Evolutionary conservation across 108 stramenopile species (phyloP).

Genomic region (Discostella pseudostelligera): DNA sequence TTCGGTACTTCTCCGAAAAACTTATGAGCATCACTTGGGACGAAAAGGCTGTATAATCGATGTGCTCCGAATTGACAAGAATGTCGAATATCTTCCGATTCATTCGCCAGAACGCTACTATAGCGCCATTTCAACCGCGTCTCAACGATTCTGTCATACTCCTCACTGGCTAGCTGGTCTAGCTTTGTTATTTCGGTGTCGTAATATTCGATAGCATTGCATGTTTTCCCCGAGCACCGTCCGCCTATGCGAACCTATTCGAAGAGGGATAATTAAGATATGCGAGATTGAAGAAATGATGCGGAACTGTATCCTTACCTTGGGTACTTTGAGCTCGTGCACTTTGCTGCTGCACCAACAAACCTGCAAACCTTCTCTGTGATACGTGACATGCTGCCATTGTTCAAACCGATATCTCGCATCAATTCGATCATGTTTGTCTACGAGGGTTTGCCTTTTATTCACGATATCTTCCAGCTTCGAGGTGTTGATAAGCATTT

Average conservation of each 20-base stretch:
- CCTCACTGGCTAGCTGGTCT: conserved; percentile 12
- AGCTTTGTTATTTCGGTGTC: conserved; percentile 12
- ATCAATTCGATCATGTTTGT: conserved; percentile 44
- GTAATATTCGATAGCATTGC: conserved; percentile 29
- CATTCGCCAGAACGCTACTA: neutral
- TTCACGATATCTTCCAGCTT: conserved; percentile 29
- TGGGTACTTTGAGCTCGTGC: conserved; percentile 21
- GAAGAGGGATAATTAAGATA: neutral
- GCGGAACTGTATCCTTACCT: conserved; percentile 10
- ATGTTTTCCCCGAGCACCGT: conserved; percentile 23
- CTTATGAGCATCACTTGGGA: conserved; percentile 12
- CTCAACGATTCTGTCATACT: conserved; percentile 32
- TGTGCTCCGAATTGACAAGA: neutral
- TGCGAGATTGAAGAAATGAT: neutral
- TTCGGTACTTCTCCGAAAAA: conserved; percentile 6
- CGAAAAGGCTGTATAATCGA: conserved; percentile 8
- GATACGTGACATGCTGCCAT: conserved; percentile 22
- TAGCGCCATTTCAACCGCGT: conserved; percentile 22
- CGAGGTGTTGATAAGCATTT: conserved; percentile 52
- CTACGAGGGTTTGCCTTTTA: conserved; percentile 39
- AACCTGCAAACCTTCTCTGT: neutral
- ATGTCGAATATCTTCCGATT: conserved; percentile 1
- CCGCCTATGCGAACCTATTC: conserved; percentile 15
- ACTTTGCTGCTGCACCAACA: neutral
- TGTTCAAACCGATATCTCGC: conserved; percentile 35